Base-by-base conservation (phyloP, 2,329 filamentous ascomycete species). In the Fusarium abutilonis region DNA sequence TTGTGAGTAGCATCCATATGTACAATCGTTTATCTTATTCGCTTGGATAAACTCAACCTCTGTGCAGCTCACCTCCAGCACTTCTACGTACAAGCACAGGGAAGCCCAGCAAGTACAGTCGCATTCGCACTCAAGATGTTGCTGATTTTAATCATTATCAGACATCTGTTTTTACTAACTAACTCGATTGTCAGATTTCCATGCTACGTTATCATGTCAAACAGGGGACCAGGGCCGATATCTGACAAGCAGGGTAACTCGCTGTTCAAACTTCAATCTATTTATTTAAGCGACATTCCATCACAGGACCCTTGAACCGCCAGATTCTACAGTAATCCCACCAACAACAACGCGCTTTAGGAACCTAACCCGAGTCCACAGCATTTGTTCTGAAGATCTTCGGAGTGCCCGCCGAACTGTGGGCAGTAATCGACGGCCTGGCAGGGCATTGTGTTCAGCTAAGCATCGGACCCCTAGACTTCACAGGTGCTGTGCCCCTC, bases 171-270 rank as follows among this genome's bases (percentile, higher is more conserved):
- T 26, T 26, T 26, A 8, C 23, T 26, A 26, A 6, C 6, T 26
- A 26, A 8, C 8, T 8, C 64, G 60, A 41, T 26, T 59, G 63
- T 51, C 65, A 70, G 67, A 67, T 70, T 69, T 55, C 35, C 52
- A 67, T 69, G 50, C 63, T 41, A 70, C 67, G 51, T 50, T 61
- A 58, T 46, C 39, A 60, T 31, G 44, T 49, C 55, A 29, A 29
- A 29, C 60, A 66, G 34, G 40, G 49, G 41, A 40, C 43, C 49
- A 55, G 60, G 64, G 44, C 56, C 54, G 39, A 23, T 43, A 51
- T 49, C 59, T 61, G 52, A 52, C 54, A 57, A 53, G 52, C 62
- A 63, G 57, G 61, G 61, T 61, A 39, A 2, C 23, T 56, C 19
- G 28, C 42, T 39, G 32, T 51, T 47, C 48, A 53, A 26, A 3